Evolutionary conservation across 345 rosid species (phyloP).

Genomic region (Punica granatum): DNA sequence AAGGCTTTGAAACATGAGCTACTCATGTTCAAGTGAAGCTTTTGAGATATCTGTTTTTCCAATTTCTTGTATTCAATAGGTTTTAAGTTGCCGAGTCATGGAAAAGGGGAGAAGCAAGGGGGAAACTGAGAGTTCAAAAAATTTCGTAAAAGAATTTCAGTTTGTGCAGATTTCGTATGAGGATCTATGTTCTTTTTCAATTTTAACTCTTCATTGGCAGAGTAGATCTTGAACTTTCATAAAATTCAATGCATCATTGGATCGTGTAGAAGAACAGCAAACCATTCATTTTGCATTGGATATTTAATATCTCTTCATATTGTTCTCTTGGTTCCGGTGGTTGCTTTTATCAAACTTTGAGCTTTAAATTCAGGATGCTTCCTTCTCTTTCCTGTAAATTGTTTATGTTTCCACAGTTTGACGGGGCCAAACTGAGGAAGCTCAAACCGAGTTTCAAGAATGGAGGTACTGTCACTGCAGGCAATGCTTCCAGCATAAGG

Average conservation of each 20-base stretch:
- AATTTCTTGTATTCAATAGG: not conserved
- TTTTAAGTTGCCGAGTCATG: not conserved
- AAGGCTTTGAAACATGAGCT: not conserved
- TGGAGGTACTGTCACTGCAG: slow-evolving; percentile 92
- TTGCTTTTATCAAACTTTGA: too few relatives aligned
- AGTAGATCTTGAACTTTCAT: not conserved
- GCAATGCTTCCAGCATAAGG: slow-evolving; percentile 98
- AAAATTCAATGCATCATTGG: not conserved
- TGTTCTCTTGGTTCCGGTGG: too few relatives aligned
- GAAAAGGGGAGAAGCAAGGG: not conserved
- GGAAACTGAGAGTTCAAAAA: not conserved
- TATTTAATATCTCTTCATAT: too few relatives aligned
- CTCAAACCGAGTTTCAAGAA: slow-evolving; percentile 87
- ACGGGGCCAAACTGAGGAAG: slow-evolving; percentile 65
- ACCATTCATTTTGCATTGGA: too few relatives aligned
- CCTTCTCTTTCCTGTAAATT: not conserved
- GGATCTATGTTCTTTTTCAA: not conserved
- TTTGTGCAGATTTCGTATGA: not conserved
- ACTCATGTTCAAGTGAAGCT: not conserved
- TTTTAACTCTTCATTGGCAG: not conserved
- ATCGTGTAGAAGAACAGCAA: not conserved
- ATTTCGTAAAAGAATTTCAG: not conserved
- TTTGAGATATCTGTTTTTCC: not conserved
- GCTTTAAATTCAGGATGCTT: not conserved
- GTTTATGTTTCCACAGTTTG: slow-evolving; percentile 41